Conservation (phyloP, 257 asterid species). For the Forsythia viridissima region DNA sequence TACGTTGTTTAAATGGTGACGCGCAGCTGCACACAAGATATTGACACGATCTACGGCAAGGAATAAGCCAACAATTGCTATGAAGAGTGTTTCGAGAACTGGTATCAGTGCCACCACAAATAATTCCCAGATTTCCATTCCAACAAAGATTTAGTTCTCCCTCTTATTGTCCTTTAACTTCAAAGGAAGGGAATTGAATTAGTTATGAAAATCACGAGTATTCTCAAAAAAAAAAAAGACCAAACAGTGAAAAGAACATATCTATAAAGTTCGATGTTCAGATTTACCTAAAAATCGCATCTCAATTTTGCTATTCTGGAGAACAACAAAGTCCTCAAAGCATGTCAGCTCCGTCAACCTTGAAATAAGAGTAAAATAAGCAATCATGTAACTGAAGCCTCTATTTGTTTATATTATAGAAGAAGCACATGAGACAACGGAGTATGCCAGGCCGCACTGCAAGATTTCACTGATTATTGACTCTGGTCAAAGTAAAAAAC, state of each 20-base stretch:
- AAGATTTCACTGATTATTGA: not conserved
- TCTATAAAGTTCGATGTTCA: not conserved
- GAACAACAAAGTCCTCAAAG: not conserved
- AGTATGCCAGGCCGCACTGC: not conserved
- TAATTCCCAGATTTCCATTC: slow-evolving; percentile 35
- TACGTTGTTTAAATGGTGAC: slow-evolving; percentile 46
- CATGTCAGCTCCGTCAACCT: not conserved
- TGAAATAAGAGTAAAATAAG: not conserved
- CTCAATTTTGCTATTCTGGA: not conserved
- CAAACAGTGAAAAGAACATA: not conserved
- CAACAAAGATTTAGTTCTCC: not conserved
- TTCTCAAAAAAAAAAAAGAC: not conserved
- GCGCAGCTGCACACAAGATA: slow-evolving; percentile 32
- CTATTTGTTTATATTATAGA: not conserved
- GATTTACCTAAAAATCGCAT: not conserved
- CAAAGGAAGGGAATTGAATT: not conserved
- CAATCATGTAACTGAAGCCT: not conserved
- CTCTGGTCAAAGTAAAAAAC: too few relatives aligned
- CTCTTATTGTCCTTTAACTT: not conserved
- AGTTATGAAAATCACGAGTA: not conserved
- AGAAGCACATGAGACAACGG: not conserved
- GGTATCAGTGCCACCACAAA: slow-evolving; percentile 45
- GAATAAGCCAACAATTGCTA: slow-evolving; percentile 33
- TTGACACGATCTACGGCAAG: slow-evolving; percentile 38
- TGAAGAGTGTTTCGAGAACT: slow-evolving; percentile 32